Base-by-base conservation (phyloP, 306 rosid genomes). In the Biancaea sappan region DNA sequence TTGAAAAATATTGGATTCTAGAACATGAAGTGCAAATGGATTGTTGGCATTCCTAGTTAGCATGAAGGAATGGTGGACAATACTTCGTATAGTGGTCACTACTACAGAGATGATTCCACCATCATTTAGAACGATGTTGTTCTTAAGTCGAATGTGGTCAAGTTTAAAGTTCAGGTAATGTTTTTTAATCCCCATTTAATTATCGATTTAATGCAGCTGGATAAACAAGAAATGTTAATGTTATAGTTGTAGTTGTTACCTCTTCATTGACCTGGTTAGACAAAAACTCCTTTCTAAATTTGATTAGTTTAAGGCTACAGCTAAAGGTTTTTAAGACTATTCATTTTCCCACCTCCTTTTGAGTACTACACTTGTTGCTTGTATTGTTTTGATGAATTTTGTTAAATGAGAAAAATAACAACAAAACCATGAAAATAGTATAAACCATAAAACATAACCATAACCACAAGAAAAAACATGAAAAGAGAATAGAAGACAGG, bases 1-100 rank as follows among this genome's bases (percentile, higher is more conserved):
- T 69, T 94, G 98, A 94, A 94, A 86, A 94, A 91, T 85, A 91
- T 94, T 48, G 98, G 98, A 4, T 95, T 84, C 75, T 94, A 94
- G 85, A 94, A 90, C 85, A 91, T 94, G 97, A 94, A 94, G 85
- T 94, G 98, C 75, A 84, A 89, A 81, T 92, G 97, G 94, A 72
- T 82, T 62, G 79, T 83, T 32, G 84, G 84, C 62, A 56, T 50
- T 73, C 76, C 88, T 31, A 88, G 86, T 73, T 91, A 85, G 21
- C 86, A 73, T 4, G 96, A 87, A 70, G 97, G 84, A 83, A 89
- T 86, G 89, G 61, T 86, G 4, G 88, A 88, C 81, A 85, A 80
- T 83, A 65, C 50, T 37, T n/a, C 32, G 43, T 37, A 77, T 61
- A 51, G 56, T 70, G 83, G 84, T 80, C 83, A 81, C 46, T 89